phyloP scores from a whole-genome alignment of 805 yeast species.

The Wickerhamiella qilinensis region DNA sequence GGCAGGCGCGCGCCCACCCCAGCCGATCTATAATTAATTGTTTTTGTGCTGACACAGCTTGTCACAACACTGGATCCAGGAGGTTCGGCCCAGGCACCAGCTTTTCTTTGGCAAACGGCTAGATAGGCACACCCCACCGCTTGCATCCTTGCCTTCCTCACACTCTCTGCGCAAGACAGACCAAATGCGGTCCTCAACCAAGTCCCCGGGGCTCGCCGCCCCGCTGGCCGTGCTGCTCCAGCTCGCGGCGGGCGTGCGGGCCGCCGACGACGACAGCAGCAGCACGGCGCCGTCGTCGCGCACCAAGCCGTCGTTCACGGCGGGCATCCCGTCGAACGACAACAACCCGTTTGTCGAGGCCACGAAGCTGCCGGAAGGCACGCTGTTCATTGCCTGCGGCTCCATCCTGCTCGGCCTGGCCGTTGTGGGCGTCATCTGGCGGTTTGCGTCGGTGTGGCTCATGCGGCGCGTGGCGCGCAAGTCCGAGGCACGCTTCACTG shows the following conservation, averaged over 20 bases:
- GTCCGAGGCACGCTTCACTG: constrained; percentile 20
- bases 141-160: no score
- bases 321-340: constrained; percentile 40
- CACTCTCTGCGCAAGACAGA: no score
- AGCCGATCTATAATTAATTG: no score
- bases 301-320: constrained; percentile 14
- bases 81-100: no score
- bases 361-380: constrained; percentile 45
- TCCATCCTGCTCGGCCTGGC: constrained; percentile 45
- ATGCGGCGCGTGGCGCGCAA: constrained; percentile 39
- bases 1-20: no score
- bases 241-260: neutral
- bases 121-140: no score
- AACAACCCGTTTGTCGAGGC: constrained; percentile 50
- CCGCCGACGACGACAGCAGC: neutral
- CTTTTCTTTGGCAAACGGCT: no score
- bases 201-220: no score
- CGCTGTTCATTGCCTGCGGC: constrained; percentile 74
- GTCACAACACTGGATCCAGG: no score
- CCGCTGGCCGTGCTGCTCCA: no score
- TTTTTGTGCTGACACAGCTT: no score
- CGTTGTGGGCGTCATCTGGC: constrained; percentile 35
- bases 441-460: constrained; percentile 28
- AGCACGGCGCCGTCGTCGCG: neutral
- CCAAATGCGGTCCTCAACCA: no score